Evolutionary conservation across 768 basidiomycete genomes (phyloP).

Genomic region (Bullera alba): DNA sequence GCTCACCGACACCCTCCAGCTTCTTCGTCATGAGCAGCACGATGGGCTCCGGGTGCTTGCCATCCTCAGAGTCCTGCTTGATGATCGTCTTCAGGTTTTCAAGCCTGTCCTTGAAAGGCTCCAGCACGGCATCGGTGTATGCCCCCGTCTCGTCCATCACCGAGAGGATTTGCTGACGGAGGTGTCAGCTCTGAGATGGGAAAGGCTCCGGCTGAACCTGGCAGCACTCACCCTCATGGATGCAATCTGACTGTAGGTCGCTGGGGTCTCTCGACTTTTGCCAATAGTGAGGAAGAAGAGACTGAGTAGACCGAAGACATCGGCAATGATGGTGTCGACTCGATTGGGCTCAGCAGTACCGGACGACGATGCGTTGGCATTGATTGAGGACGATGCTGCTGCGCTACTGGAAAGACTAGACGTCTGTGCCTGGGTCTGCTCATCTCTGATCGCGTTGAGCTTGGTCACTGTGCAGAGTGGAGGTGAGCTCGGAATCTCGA

Average conservation of each 20-base stretch:
- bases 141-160: constrained; percentile 94
- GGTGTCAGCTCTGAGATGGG: background rate
- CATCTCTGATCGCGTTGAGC: constrained; percentile 76
- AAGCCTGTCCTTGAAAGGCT: constrained; percentile 76
- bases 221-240: constrained; percentile 79
- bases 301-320: constrained; percentile 90
- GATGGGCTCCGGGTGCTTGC: constrained; percentile 77
- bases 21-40: constrained; percentile 84
- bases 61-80: constrained; percentile 68
- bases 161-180: constrained; percentile 75
- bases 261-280: constrained; percentile 87
- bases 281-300: constrained; percentile 98
- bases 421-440: constrained; percentile 49
- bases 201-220: background rate
- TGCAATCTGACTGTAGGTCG: constrained; percentile 90
- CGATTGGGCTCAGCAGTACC: constrained; percentile 56
- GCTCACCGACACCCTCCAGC: constrained; percentile 82
- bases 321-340: constrained; percentile 87
- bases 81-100: constrained; percentile 78
- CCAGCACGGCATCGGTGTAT: constrained; percentile 84
- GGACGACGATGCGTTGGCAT: constrained; percentile 4
- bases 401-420: constrained; percentile 10
- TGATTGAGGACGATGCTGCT: constrained; percentile 34
- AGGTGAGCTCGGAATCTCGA: background rate
- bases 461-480: constrained; percentile 62